Evolutionary conservation across 441 rosid species (phyloP), one percentile per base, ranked within the genome.

Genomic region (Gossypium gossypioides): DNA sequence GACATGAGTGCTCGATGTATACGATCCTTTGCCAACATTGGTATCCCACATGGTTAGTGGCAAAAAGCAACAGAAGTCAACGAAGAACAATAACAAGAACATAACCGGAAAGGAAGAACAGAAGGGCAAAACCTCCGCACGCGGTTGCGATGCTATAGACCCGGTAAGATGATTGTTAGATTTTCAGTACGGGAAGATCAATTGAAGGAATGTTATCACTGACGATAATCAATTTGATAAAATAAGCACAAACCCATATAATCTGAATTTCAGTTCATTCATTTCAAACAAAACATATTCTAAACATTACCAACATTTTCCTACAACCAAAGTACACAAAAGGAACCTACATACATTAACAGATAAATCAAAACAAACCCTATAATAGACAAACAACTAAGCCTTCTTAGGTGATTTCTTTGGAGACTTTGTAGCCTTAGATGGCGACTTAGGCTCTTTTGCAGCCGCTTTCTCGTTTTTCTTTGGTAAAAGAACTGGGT

Each of bases 381-480:
- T 6, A 34, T 6, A 0, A 32, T 3, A 34, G 51, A 8, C 13
- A 32, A 72, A 71, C 72, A 25, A 18, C 65, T 73, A 84, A 19
- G 85, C 88, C 77, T 85, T 85, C 84, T 83, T 85, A 3, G 84
- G 86, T 15, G 88, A 82, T 74, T 83, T 86, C 85, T 84, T 85
- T 1, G 86, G 89, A 13, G 89, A 85, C 77, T 85, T 87, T 32
- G 87, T 75, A 2, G 86, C 86, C 81, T 81, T 86, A n/a, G 83
- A 67, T 10, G 87, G 85, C 0, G 91, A 85, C 81, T 87, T 87
- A 10, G 91, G 78, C 71, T 87, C 87, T 25, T 81, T 82, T 2
- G 68, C 6, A 10, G 59, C 73, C 8, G 59, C 75, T 0, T 85
- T 85, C 56, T 83, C 88, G 1, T 83, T 51, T 55, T 82, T 87